Base-by-base conservation (phyloP, 768 basidiomycete species). In the Phlebiopsis flavidoalba region DNA sequence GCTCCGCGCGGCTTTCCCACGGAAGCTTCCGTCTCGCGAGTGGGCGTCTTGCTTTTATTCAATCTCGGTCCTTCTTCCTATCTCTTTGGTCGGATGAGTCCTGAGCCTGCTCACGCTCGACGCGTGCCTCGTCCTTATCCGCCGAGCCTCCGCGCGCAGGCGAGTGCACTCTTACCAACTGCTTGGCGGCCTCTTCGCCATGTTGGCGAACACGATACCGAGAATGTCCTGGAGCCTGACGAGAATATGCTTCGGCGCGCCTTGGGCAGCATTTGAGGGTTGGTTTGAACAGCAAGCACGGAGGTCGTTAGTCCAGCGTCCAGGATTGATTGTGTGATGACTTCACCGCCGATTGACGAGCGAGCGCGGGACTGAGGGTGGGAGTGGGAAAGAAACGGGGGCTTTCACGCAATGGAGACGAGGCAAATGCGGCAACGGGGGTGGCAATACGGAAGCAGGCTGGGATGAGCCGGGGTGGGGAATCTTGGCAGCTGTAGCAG, bases 211-310 rank as follows among this genome's bases (percentile, higher is more conserved):
- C n/a, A n/a, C 57, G 19, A 50, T 33, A 17, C 35, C 57, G 17
- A 58, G 57, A 26, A 58, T 58, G 6, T 47, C 57, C 22, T 58
- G 57, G n/a, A 8, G 57, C 57, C 22, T 58, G 46, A 31, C 48
- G 45, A n/a, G 57, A 58, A 45, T 47, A 47, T 1, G 57, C 57
- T 19, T 48, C 46, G 12, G 57, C 57, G 57, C 57, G 24, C 57
- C 57, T 37, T 58, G 57, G 21, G 57, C 48, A 19, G 57, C 57
- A 24, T 46, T n/a, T 47, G 8, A 47, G 45, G 19, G 48, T n/a
- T 50, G 12, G 45, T 50, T 24, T 58, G 46, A 14, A 58, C 57
- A 10, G 48, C 57, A 7, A 48, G 45, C n/a, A 2, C 48, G 45
- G 19, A 58, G 57, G 15, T 58, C 57, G 45, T 47, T 47, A 3